Base-by-base conservation (phyloP, 768 basidiomycete genomes). In the Rhizopogon roseolus region DNA sequence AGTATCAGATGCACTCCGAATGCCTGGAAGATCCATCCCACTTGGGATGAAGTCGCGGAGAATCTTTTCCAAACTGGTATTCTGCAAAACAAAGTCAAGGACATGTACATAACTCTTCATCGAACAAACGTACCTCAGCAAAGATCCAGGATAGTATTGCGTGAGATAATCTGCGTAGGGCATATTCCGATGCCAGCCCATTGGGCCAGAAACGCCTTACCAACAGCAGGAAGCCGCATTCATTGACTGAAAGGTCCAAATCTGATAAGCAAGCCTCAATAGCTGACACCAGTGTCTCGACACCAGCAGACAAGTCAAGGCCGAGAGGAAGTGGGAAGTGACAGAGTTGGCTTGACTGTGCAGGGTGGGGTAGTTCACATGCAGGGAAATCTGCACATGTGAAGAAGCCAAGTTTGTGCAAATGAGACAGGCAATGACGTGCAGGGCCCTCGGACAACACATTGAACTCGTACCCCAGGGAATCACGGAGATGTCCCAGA, bases 181-280 rank as follows among this genome's bases (percentile, higher is more conserved):
- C 84, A 65, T 90, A 90, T 36, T 85, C 81, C 13, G 90, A 86
- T 40, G 82, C 76, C 66, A 90, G 74, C 14, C 84, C 79, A 57
- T 81, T 86, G 0, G 90, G 90, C 84, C 85, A 90, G 57, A 89
- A 81, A 60, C 83, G 77, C 52, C 82, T 77, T 5, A 74, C 71
- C n/a, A 93, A 71, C 14, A 92, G 70, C 7, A 90, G 66, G 53
- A 93, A 78, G 2, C 85, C 90, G 37, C 78, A 73, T 67, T 93
- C 91, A 60, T 90, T 89, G 27, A 84, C 74, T 3, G 85, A 80
- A 28, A 93, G 71, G 65, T 91, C 84, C 25, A 90, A 64, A 60
- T 90, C 87, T 5, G 75, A 71, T 22, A 93, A 71, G 59, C 84
- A 86, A 5, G 80, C 79, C 64, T 91, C 90, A 27, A 91, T 80